Conservation (phyloP, 805 yeast species). For the Candida dendrica region DNA sequence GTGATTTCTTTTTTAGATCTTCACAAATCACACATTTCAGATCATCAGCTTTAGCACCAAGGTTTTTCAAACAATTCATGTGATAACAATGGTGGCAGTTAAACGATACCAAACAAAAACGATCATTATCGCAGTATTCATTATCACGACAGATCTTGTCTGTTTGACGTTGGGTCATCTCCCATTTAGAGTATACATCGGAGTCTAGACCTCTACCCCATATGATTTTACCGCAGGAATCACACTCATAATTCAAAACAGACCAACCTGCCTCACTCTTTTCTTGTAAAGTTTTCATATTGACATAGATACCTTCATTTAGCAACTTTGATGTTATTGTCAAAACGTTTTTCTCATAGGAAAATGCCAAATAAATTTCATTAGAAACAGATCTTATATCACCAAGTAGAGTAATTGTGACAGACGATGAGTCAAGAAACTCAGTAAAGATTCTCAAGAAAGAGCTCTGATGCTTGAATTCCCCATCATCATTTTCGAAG, state of each 20-base stretch:
- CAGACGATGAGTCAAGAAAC: slow-evolving; percentile 43
- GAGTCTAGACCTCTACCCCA: slow-evolving; percentile 61
- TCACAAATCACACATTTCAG: slow-evolving; percentile 36
- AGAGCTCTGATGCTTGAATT: slow-evolving; percentile 24
- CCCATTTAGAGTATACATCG: slow-evolving; percentile 51
- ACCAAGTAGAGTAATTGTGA: slow-evolving; percentile 43
- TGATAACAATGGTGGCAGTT: slow-evolving; percentile 67
- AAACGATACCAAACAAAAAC: slow-evolving; percentile 40
- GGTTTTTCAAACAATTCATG: slow-evolving; percentile 41
- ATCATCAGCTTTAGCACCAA: slow-evolving; percentile 29
- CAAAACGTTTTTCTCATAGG: slow-evolving; percentile 54
- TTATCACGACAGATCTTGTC: slow-evolving; percentile 14
- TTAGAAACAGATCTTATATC: slow-evolving; percentile 53
- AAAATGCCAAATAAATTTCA: slow-evolving; percentile 58
- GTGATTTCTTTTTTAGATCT: neutral
- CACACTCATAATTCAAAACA: slow-evolving; percentile 49
- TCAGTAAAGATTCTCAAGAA: slow-evolving; percentile 48
- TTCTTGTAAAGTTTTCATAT: slow-evolving; percentile 34
- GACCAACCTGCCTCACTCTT: slow-evolving; percentile 60
- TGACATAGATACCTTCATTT: slow-evolving; percentile 46
- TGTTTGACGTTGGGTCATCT: slow-evolving; percentile 25
- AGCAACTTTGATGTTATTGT: slow-evolving; percentile 44
- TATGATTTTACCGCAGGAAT: slow-evolving; percentile 65
- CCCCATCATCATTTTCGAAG: slow-evolving; percentile 10
- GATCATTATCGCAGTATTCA: slow-evolving; percentile 3